Evolutionary conservation across 1,139 yeast genomes (phyloP).

Genomic region (Diutina catenulata): DNA sequence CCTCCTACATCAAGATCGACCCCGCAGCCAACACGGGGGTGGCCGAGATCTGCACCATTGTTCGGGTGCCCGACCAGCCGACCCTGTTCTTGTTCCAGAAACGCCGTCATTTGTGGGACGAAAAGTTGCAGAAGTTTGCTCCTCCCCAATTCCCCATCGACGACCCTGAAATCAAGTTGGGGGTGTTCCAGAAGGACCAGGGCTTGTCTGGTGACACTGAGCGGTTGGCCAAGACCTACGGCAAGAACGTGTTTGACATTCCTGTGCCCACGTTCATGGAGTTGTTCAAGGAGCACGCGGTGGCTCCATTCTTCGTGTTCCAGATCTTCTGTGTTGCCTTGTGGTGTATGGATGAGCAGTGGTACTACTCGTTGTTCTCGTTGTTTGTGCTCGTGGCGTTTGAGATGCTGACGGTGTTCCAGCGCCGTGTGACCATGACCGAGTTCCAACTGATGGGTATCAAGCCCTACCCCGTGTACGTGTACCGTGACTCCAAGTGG

Average conservation of each 20-base stretch:
- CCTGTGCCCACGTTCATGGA: conserved; percentile 90
- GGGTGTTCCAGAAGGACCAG: conserved; percentile 43
- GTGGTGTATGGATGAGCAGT: conserved; percentile 94
- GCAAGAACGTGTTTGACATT: conserved; percentile 80
- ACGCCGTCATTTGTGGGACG: conserved; percentile 72
- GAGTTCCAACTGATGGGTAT: conserved; percentile 98
- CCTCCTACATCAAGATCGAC: conserved; percentile 59
- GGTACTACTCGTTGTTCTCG: conserved; percentile 91
- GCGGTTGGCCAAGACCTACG: conserved; percentile 51
- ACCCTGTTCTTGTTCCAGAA: conserved; percentile 79
- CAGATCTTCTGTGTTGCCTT: conserved; percentile 92
- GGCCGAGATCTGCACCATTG: conserved; percentile 63
- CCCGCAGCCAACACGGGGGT: conserved; percentile 84
- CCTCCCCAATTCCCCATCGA: conserved; percentile 81
- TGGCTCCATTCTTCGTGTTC: conserved; percentile 95
- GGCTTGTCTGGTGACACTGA: conserved; percentile 59
- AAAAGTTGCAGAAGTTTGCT: conserved; percentile 41
- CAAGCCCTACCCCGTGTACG: conserved; percentile 75
- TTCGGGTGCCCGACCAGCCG: conserved; percentile 47
- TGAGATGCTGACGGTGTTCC: conserved; percentile 91
- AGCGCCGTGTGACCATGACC: conserved; percentile 86
- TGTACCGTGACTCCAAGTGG: conserved; percentile 67
- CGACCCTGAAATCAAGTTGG: conserved; percentile 43
- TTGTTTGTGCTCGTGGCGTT: conserved; percentile 85
- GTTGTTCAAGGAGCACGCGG: conserved; percentile 93